phyloP scores from a whole-genome alignment of 805 yeast genomes.

The Candida saitoana region DNA sequence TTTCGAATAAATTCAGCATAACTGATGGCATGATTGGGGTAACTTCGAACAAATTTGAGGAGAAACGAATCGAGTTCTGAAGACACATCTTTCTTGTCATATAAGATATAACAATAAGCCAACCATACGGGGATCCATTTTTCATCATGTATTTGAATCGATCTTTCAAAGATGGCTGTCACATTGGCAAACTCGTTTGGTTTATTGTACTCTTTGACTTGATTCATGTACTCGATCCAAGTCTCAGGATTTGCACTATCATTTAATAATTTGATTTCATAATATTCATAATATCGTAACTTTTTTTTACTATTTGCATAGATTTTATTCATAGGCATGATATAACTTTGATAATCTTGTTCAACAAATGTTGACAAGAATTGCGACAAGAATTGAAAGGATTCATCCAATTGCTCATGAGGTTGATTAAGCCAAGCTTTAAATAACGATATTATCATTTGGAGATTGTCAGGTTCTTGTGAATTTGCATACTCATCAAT shows the following conservation, averaged over 20 bases:
- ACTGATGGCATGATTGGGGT: constrained; percentile 20
- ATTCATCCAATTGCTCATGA: constrained; percentile 36
- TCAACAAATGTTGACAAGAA: constrained; percentile 32
- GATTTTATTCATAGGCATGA: constrained; percentile 33
- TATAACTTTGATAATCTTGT: constrained; percentile 27
- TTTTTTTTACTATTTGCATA: constrained; percentile 25
- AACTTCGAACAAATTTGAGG: constrained; percentile 18
- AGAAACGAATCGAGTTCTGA: constrained; percentile 11
- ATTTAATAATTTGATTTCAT: constrained; percentile 25
- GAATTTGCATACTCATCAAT: constrained; percentile 5
- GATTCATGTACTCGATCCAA: constrained; percentile 34
- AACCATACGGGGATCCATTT: constrained; percentile 26
- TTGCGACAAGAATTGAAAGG: constrained; percentile 36
- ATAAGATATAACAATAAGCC: constrained; percentile 22
- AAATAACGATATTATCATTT: constrained; percentile 19
- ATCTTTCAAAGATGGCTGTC: constrained; percentile 27
- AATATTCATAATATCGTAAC: constrained; percentile 30
- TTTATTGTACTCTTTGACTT: constrained; percentile 19
- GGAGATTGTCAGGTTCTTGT: constrained; percentile 12
- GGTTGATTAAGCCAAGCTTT: constrained; percentile 35
- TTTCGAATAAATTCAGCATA: constrained; percentile 25
- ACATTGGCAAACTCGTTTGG: constrained; percentile 11
- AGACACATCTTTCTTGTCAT: constrained; percentile 13
- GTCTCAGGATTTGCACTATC: constrained; percentile 13
- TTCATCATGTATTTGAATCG: constrained; percentile 13